Base-by-base conservation (phyloP, 2,329 filamentous ascomycete species). In the Colletotrichum incanum region DNA sequence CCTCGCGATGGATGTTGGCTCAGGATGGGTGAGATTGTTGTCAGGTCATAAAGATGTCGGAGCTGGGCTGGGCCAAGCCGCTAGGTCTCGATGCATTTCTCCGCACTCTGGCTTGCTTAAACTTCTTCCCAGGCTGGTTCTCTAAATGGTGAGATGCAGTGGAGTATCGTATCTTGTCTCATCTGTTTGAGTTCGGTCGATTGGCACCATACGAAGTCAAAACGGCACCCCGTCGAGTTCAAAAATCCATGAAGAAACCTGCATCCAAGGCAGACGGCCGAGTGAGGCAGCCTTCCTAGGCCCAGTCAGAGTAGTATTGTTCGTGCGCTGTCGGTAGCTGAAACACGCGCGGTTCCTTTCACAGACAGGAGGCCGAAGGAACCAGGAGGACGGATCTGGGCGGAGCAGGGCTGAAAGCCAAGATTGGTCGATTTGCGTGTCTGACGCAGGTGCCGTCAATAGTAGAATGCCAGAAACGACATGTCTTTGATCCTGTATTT, bases 401-500 rank as follows among this genome's bases (percentile, higher is more conserved):
- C 50, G 61, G 47, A 23, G 60, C 67, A 43, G 16, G 43, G 52
- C 61, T 28, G 52, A 58, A 50, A 56, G 31, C 55, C 43, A 65
- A 49, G 47, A 16, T 31, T 31, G 18, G 31, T 49, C 26, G 14
- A 14, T 18, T 49, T 23, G 45, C 14, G 43, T 31, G 20, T 37
- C 11, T 45, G 39, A 49, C 43, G 52, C 37, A 11, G 45, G 31
- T 28, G 37, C 37, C 37, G 8, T 50, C 41, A 45, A 31, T 34
- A 8, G 9, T 41, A 31, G 28, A 5, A 26, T 20, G 31, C 20
- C 45, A 26, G 7, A 47, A 45, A 4, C n/a, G 20, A n/a, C 18
- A 45, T 39, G n/a, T 39, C 18, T 12, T 23, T 39, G 54, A 5
- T 56, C 20, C 11, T 14, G 12, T 18, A 39, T 16, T 39, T 18